These are phyloP conservation scores for Fraxinus platypoda DNA, from an alignment of 305 asterid genomes.

Conservation along the genomic window DNA sequence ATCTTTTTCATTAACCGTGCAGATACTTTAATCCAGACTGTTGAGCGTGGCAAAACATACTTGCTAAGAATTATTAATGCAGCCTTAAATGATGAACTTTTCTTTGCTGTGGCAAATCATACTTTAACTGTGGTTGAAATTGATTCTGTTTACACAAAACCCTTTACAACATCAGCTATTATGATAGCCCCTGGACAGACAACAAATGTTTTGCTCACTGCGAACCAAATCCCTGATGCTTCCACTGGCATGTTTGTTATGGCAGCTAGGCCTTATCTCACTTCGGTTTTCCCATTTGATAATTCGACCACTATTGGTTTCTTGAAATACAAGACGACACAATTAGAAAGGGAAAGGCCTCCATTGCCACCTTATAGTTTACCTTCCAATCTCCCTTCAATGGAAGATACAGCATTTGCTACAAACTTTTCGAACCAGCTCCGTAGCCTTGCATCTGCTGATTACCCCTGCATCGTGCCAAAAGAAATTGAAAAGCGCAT, in stretches of 20 bases:
- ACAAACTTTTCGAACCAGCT: conserved; percentile 39
- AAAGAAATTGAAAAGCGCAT: conserved; percentile 43
- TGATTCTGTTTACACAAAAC: conserved; percentile 66
- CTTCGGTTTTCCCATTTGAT: conserved; percentile 62
- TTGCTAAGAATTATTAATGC: conserved; percentile 70
- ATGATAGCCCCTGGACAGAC: conserved; percentile 81
- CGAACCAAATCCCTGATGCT: conserved; percentile 44
- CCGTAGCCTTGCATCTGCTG: conserved; percentile 48
- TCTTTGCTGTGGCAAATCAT: conserved; percentile 64
- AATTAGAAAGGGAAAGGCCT: background rate
- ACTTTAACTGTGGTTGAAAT: conserved; percentile 66
- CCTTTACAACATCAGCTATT: conserved; percentile 56
- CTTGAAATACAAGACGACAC: conserved; percentile 38
- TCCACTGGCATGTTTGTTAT: conserved; percentile 39
- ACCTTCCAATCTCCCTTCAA: conserved; percentile 55
- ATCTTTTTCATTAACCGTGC: conserved; percentile 15
- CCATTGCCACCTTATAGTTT: conserved; percentile 32
- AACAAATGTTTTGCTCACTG: conserved; percentile 53
- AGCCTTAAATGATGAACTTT: conserved; percentile 68
- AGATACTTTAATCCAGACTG: conserved; percentile 51
- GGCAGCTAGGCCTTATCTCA: conserved; percentile 81
- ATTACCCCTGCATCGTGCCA: conserved; percentile 70
- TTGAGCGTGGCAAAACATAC: conserved; percentile 64
- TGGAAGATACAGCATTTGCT: conserved; percentile 57
- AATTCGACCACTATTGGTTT: conserved; percentile 70